phyloP scores from a whole-genome alignment of 1,284 basidiomycete genomes.

The Mycosarcoma maydis region DNA sequence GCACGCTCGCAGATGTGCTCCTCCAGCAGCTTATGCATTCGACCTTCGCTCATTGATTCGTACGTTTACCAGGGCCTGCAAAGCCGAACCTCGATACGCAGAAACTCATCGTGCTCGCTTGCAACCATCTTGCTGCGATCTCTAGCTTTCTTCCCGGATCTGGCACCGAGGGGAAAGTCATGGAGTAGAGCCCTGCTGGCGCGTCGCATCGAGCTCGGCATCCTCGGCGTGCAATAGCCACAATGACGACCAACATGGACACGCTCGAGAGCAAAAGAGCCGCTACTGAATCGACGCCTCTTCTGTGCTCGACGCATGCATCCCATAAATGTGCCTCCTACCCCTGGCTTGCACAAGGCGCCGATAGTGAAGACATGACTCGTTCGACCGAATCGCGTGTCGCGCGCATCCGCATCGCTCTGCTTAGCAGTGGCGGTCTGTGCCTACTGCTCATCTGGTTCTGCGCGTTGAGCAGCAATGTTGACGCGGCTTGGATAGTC shows the following conservation, averaged over 20 bases:
- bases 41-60: neutral
- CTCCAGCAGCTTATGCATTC: neutral
- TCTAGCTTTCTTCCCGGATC: no score
- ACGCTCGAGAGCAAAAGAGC: slow-evolving; percentile 18
- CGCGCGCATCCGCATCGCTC: slow-evolving; percentile 25
- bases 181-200: no score
- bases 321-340: neutral
- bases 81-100: neutral
- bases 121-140: no score
- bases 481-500: slow-evolving; percentile 31
- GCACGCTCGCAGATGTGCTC: no score
- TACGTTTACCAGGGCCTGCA: neutral
- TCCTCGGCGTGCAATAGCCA: no score
- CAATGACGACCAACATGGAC: slow-evolving; percentile 6
- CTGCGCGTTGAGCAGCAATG: slow-evolving; percentile 39
- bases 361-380: slow-evolving; percentile 34
- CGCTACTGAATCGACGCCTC: slow-evolving; percentile 13
- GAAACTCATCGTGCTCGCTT: no score
- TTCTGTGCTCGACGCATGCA: slow-evolving; percentile 1
- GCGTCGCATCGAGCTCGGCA: no score
- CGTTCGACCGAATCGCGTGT: neutral
- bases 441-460: slow-evolving; percentile 42
- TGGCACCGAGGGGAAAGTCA: no score
- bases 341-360: neutral
- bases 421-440: slow-evolving; percentile 44